These are phyloP conservation scores for Pochonia chlamydosporia DNA, from an alignment of 2,329 filamentous ascomycete genomes.

Conservation along the genomic window DNA sequence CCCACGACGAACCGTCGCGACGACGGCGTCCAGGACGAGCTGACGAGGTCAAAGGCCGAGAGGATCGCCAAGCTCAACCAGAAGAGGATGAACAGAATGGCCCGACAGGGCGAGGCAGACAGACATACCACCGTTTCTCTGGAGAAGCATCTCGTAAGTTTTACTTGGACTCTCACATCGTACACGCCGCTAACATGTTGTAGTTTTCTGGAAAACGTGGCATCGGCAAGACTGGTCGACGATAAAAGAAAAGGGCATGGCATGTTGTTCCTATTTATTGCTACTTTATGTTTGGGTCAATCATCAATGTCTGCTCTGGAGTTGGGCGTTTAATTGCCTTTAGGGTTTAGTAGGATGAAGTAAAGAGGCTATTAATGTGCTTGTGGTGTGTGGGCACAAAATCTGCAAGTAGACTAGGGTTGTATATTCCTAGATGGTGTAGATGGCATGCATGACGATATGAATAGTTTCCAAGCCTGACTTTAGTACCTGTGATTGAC, in stretches of 20 bases:
- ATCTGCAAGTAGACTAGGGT: background rate
- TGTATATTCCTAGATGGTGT: too few relatives aligned
- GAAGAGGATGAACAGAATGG: slow-evolving; percentile 98
- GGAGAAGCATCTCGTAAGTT: slow-evolving; percentile 83
- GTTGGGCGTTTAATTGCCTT: slow-evolving; percentile 28
- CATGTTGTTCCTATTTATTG: slow-evolving; percentile 1
- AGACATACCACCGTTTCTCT: slow-evolving; percentile 76
- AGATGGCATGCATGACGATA: background rate
- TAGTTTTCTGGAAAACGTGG: slow-evolving; percentile 86
- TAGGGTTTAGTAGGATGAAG: too few relatives aligned
- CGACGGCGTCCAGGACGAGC: slow-evolving; percentile 68
- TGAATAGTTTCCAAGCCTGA: background rate
- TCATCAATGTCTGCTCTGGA: slow-evolving; percentile 20
- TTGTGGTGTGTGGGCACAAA: background rate
- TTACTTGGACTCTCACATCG: background rate
- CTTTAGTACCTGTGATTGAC: too few relatives aligned
- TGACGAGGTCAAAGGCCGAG: slow-evolving; percentile 71
- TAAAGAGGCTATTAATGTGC: too few relatives aligned
- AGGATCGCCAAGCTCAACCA: slow-evolving; percentile 82
- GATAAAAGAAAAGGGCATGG: slow-evolving; percentile 38
- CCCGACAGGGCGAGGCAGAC: slow-evolving; percentile 93
- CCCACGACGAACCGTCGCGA: slow-evolving; percentile 60
- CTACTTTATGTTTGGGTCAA: slow-evolving; percentile 18
- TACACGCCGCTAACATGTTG: slow-evolving; percentile 30
- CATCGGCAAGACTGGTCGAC: slow-evolving; percentile 79